Evolutionary conservation across 176 grass and related monocot species (phyloP).

Genomic region (Dendrocalamus sinicus): DNA sequence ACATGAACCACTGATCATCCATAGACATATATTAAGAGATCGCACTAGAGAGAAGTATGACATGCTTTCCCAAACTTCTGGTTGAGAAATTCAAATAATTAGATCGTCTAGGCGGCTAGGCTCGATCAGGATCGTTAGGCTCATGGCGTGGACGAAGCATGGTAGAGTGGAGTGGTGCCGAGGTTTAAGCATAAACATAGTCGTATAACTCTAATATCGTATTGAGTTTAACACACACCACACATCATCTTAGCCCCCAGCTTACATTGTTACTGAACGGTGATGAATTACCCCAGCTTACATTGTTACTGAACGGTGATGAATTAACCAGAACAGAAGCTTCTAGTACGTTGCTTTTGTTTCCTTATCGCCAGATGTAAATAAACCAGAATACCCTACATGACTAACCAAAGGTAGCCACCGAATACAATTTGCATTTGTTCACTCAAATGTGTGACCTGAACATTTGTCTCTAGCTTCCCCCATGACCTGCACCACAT

Average conservation of each 20-base stretch:
- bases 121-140: neutral
- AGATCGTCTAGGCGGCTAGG: neutral
- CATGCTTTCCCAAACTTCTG: neutral
- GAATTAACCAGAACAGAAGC: neutral
- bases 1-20: neutral
- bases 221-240: neutral
- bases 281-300: neutral
- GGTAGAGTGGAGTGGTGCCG: neutral
- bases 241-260: neutral
- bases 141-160: neutral
- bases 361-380: neutral
- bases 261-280: neutral
- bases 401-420: conserved; percentile 12
- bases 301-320: neutral
- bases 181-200: neutral
- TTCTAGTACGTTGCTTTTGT: neutral
- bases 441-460: conserved; percentile 8
- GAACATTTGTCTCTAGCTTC: conserved; percentile 40
- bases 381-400: neutral
- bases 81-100: neutral
- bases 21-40: neutral
- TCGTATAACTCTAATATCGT: neutral
- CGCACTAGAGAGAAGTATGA: neutral
- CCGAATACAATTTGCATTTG: conserved; percentile 25
- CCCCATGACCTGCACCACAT: conserved; percentile 12